Conservation (phyloP, 2,329 filamentous ascomycete genomes). For the Xylaria hypoxylon region DNA sequence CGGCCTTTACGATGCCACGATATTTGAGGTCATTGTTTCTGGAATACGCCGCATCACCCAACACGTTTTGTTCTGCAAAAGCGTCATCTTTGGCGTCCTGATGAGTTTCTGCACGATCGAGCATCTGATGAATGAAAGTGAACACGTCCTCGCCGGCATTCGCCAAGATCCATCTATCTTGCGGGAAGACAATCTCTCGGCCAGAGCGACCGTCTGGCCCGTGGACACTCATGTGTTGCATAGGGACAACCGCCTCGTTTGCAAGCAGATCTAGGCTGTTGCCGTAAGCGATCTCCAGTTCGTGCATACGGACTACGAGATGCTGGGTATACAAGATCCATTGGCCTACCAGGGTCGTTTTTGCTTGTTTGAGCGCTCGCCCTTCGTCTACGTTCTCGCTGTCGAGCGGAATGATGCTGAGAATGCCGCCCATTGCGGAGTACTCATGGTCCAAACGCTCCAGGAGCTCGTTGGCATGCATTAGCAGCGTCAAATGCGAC, state of each 20-base stretch:
- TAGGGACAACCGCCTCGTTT: slow-evolving; percentile 62
- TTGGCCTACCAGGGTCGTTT: slow-evolving; percentile 67
- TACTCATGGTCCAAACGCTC: slow-evolving; percentile 71
- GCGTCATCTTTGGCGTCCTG: slow-evolving; percentile 52
- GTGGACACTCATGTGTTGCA: slow-evolving; percentile 63
- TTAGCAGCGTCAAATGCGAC: slow-evolving; percentile 62
- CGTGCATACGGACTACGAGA: slow-evolving; percentile 66
- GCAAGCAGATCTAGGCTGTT: slow-evolving; percentile 63
- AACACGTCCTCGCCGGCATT: slow-evolving; percentile 66
- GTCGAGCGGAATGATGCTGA: slow-evolving; percentile 64
- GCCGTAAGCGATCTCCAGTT: slow-evolving; percentile 66
- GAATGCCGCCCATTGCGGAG: slow-evolving; percentile 65
- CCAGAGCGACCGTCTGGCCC: slow-evolving; percentile 65
- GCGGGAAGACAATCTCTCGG: slow-evolving; percentile 65
- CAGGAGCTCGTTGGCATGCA: slow-evolving; percentile 70
- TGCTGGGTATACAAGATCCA: slow-evolving; percentile 66
- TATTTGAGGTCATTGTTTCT: slow-evolving; percentile 50
- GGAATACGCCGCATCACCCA: slow-evolving; percentile 55
- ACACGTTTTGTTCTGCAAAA: slow-evolving; percentile 54
- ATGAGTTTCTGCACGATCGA: slow-evolving; percentile 61
- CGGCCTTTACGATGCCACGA: slow-evolving; percentile 61
- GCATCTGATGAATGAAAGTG: slow-evolving; percentile 57
- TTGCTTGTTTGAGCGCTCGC: slow-evolving; percentile 54
- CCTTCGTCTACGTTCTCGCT: slow-evolving; percentile 52
- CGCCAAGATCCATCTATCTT: slow-evolving; percentile 67